Percentiles rank a stretch among this genome's conserved stretches.
phyloP scores from a whole-genome alignment of 2,329 filamentous ascomycete genomes.

The Stemphylium lycopersici region DNA sequence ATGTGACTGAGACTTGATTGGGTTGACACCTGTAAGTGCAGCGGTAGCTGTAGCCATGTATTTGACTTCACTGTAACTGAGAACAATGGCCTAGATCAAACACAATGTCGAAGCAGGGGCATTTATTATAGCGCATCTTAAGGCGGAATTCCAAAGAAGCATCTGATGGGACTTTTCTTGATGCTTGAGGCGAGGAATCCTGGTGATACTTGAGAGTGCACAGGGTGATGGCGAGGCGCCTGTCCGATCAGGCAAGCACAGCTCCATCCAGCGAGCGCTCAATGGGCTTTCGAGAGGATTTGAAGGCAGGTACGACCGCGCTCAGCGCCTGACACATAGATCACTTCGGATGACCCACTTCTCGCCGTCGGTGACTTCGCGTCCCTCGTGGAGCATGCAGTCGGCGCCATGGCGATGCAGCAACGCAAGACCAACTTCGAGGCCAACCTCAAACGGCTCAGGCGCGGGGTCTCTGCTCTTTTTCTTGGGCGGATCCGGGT shows the following conservation, averaged over 20 bases:
- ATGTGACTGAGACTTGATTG: too few relatives aligned
- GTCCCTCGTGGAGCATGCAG: conserved; percentile 87
- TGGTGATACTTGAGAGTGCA: too few relatives aligned
- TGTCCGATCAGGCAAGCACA: neutral
- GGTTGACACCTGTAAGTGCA: too few relatives aligned
- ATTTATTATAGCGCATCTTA: too few relatives aligned
- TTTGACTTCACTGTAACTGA: too few relatives aligned
- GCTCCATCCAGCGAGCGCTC: neutral
- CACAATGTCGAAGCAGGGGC: too few relatives aligned
- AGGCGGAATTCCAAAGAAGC: too few relatives aligned
- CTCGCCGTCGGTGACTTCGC: conserved; percentile 77
- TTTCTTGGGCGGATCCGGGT: conserved; percentile 63
- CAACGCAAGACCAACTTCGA: conserved; percentile 84
- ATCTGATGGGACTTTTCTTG: too few relatives aligned
- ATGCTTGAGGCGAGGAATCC: too few relatives aligned
- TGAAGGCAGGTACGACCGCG: too few relatives aligned
- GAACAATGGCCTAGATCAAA: too few relatives aligned
- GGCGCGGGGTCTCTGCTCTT: conserved; percentile 47
- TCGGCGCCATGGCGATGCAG: conserved; percentile 88
- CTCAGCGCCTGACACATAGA: conserved; percentile 67
- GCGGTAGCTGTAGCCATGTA: too few relatives aligned
- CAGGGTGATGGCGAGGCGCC: neutral
- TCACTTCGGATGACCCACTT: conserved; percentile 93
- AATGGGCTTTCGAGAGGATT: neutral
- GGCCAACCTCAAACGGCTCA: conserved; percentile 72